Evolutionary conservation across 2,329 filamentous ascomycete genomes (phyloP), one percentile per base, ranked within the genome.

Genomic region (Aspergillus quadrilineatus): DNA sequence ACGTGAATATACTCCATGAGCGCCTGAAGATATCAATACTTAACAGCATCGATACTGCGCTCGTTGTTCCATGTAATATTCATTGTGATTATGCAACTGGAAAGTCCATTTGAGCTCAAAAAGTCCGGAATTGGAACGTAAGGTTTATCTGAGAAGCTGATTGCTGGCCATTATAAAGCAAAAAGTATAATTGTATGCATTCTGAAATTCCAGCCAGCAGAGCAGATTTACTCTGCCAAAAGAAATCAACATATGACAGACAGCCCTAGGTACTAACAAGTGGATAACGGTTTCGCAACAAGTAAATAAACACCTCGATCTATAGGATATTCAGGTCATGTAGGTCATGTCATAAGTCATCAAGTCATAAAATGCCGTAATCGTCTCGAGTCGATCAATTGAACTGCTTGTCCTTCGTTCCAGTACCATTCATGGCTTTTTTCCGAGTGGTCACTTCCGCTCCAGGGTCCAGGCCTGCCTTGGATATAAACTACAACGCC

Each of bases 331-430:
- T 60, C 52, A 45, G 53, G 57, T 59, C 17, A 17, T 17, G 17
- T 17, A 17, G 17, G 17, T 17, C 59, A 57, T 62, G 57, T 68
- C 65, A 59, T 69, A 60, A 68, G 37, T 68, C 66, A 53, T 69
- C 62, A 64, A 54, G 34, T 67, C 66, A 59, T 69, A 45, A 63
- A 41, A 29, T 39, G 14, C 45, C 29, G 45, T 49, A 10, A 36
- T 37, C 46, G 4, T 30, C 49, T 36, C 15, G 37, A 30, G 17
- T 56, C 36, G 42, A 10, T 22, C 4, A n/a, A 9, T 22, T 22
- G 15, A 47, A n/a, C 4, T 28, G n/a, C 42, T 22, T n/a, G 26
- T 45, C 7, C 2, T 30, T 29, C 7, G 43, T 32, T 12, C 6
- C 28, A 26, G 4, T 2, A 10, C 30, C 43, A 30, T 12, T 8